Percentiles rank a stretch among this genome's conserved stretches.
phyloP scores from a whole-genome alignment of 2,329 filamentous ascomycete species.

The Pseudomassariella vexata region DNA sequence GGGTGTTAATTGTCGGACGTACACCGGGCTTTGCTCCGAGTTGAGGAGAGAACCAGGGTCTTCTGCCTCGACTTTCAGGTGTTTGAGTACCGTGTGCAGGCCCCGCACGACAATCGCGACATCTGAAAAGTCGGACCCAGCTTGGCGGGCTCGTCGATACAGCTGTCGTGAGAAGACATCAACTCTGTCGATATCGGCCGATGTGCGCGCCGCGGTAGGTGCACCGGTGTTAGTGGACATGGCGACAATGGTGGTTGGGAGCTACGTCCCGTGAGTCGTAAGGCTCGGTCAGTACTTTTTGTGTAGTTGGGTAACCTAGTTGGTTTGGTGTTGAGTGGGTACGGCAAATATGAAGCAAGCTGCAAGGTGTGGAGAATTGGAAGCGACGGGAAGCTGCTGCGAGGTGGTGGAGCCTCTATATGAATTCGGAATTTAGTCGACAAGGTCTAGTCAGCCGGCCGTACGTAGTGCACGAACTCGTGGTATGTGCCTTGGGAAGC shows the following conservation, averaged over 20 bases:
- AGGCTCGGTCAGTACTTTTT: slow-evolving; percentile 1
- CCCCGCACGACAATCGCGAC: slow-evolving; percentile 44
- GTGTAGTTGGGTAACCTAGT: no score
- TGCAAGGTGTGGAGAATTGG: no score
- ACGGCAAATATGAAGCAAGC: no score
- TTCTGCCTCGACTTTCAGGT: slow-evolving; percentile 52
- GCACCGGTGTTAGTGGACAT: slow-evolving; percentile 22
- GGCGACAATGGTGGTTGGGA: slow-evolving; percentile 7
- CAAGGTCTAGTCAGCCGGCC: no score
- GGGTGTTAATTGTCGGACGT: slow-evolving; percentile 41
- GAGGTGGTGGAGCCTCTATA: no score
- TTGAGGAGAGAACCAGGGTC: slow-evolving; percentile 52
- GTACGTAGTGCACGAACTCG: no score
- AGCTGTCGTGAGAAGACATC: slow-evolving; percentile 50
- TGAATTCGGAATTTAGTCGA: no score
- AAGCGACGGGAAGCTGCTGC: no score
- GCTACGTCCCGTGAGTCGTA: slow-evolving; percentile 5
- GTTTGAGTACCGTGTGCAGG: slow-evolving; percentile 50
- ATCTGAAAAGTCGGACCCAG: slow-evolving; percentile 42
- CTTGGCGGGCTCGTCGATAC: slow-evolving; percentile 46
- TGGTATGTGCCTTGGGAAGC: no score
- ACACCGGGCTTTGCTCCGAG: slow-evolving; percentile 32
- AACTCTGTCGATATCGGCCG: slow-evolving; percentile 46
- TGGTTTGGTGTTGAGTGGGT: no score
- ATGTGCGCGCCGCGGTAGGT: slow-evolving; percentile 9